Base-by-base conservation (phyloP, 345 rosid genomes). In the Atalantia buxifolia region DNA sequence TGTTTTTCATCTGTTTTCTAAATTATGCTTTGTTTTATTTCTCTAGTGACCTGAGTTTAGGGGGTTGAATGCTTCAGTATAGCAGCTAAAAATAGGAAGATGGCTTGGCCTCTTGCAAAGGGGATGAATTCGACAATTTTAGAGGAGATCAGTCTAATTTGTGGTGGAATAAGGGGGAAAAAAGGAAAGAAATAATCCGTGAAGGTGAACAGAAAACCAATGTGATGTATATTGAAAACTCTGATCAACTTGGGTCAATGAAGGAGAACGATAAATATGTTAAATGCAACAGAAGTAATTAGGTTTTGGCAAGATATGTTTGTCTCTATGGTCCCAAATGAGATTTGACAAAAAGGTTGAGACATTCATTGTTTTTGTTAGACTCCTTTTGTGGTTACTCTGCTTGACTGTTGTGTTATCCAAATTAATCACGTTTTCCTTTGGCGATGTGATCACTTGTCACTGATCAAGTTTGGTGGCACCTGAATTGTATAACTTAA, bases 111-210 rank as follows among this genome's bases (percentile, higher is more conserved):
- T 18, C 21, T 50, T 50, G 56, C 56, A 16, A 16, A 53, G 57
- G 57, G 22, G 57, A 53, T 53, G 22, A 53, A 14, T 16, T 53
- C 18, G 57, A 5, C 22, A 16, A 53, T 53, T 53, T 18, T 1
- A 6, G 7, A 19, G 57, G 57, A 6, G 57, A 53, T 53, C 18
- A 18, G 57, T 53, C 57, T 53, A 53, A 18, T 53, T 50, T 53
- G 22, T 7, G 6, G 7, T 53, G 7, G 50, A 45, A 45, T 13
- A 45, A 45, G 13, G 16, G 48, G 50, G 50, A 3, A 13, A 13
- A 45, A 13, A 13, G 1, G 0, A 0, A 1, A 3, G 4, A 10
- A 12, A 4, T 7, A 28, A 14, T 63, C 1, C 7, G 9, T 16
- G 67, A 28, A 5, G 36, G 10, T 63, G 67, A 63, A 30, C 9